Conservation (phyloP, 2,329 filamentous ascomycete species). For the Diaporthe longicolla region DNA sequence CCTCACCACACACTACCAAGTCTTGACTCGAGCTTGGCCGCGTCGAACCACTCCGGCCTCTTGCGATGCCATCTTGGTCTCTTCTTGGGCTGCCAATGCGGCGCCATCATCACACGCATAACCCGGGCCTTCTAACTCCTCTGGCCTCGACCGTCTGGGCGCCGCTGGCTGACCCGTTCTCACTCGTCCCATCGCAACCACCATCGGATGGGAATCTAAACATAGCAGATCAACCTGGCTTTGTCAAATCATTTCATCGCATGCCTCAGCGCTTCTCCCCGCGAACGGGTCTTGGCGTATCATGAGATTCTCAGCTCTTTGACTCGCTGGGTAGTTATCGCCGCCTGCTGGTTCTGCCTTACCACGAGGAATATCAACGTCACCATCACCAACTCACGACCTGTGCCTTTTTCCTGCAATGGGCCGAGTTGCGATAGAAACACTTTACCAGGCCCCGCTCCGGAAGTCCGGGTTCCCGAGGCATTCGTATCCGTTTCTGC, state of each 20-base stretch:
- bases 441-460: not conserved
- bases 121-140: not conserved
- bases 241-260: not conserved
- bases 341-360: slow-evolving; percentile 14
- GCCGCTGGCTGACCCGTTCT: not conserved
- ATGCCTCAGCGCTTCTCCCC: not conserved
- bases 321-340: not conserved
- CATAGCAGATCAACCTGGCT: slow-evolving; percentile 1
- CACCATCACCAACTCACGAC: not conserved
- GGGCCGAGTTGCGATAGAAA: not conserved
- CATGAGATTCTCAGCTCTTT: slow-evolving; percentile 4
- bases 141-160: slow-evolving; percentile 8
- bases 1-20: slow-evolving; percentile 16
- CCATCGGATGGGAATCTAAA: slow-evolving; percentile 4
- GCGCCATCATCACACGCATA: slow-evolving; percentile 15
- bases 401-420: not conserved
- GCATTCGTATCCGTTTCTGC: not conserved
- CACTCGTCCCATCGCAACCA: slow-evolving; percentile 17
- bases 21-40: slow-evolving; percentile 29
- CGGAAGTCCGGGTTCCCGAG: slow-evolving; percentile 4
- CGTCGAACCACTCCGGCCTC: slow-evolving; percentile 26
- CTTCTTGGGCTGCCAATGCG: slow-evolving; percentile 18
- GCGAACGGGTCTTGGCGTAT: slow-evolving; percentile 13
- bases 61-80: slow-evolving; percentile 16
- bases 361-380: not conserved